Evolutionary conservation across 2,329 filamentous ascomycete genomes (phyloP).

Genomic region (Xylariaceae sp.): DNA sequence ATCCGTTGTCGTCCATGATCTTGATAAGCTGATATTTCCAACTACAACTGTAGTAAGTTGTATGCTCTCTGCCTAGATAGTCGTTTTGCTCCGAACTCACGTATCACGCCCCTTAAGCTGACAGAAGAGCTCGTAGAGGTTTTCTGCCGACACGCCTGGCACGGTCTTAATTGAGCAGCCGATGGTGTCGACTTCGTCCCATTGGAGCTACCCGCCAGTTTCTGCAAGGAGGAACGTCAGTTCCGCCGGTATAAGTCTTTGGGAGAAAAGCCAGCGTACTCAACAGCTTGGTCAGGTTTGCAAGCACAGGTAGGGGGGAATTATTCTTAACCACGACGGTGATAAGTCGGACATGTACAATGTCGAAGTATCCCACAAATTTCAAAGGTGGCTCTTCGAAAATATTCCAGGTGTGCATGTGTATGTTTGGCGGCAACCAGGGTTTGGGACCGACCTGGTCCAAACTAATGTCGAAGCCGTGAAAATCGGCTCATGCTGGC

Average conservation of each 20-base stretch:
- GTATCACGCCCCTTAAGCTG: conserved; percentile 6
- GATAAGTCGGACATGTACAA: conserved; percentile 21
- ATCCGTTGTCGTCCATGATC: conserved; percentile 10
- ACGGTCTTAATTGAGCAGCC: conserved; percentile 11
- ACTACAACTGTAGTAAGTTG: background rate
- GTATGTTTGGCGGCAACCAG: conserved; percentile 18
- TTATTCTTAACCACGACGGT: conserved; percentile 16
- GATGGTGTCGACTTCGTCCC: conserved; percentile 17
- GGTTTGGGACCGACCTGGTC: conserved; percentile 18
- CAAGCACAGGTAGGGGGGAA: conserved; percentile 11
- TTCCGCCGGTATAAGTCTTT: background rate
- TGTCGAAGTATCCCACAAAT: conserved; percentile 17
- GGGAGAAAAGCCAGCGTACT: conserved; percentile 3
- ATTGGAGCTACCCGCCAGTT: conserved; percentile 19
- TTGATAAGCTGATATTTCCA: background rate
- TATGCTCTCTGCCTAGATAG: too few relatives aligned
- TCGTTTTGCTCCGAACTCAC: background rate
- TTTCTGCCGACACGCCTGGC: conserved; percentile 6
- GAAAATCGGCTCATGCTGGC: conserved; percentile 7
- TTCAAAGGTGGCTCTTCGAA: conserved; percentile 14
- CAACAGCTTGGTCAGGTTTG: conserved; percentile 12
- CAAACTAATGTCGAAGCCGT: conserved; percentile 23
- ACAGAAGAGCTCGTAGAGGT: background rate
- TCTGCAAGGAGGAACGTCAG: conserved; percentile 1
- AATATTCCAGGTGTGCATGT: conserved; percentile 21